Evolutionary conservation across 345 rosid genomes (phyloP), one percentile per base, ranked within the genome.

Genomic region (Gossypium ekmanianum): DNA sequence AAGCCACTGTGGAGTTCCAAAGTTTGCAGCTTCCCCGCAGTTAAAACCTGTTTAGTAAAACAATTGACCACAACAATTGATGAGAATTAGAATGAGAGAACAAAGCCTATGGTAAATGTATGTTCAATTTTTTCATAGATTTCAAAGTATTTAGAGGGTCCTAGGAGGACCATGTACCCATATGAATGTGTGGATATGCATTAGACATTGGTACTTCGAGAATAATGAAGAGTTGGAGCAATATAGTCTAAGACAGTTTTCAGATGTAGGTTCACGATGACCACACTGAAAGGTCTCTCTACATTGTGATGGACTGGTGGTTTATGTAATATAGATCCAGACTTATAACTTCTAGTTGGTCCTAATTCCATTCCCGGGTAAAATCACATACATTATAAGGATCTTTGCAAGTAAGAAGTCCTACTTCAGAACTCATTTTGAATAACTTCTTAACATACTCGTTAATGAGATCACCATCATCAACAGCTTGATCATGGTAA

Each of bases 1-100:
- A 75, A 95, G 96, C 99, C 99, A 95, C 81, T 90, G 94, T 34
- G 99, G 93, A 77, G 99, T 95, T 74, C 97, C 98, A 85, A 95
- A 95, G 79, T 95, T 95, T 75, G 99, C 97, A 44, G 99, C 99
- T 85, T 95, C 99, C 68, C 99, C 99, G 86, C 98, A 95, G 81
- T 93, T 95, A 85, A 95, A 95, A 83, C 99, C 97, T 94, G 71
- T 68, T 47, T 77, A 39, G 68, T 34, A 71, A 63, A 77, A 62
- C 63, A 79, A 59, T 20, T 63, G 64, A 11, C 71, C 67, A 64
- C 56, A 39, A 72, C 64, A 44, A 62, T 47, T 29, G 34, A 41
- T 72, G 64, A 62, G 69, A 72, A 54, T 11, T 4, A 63, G 48
- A 61, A 71, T 61, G 47, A 27, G 27, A 18, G 62, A 76, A 11